Evolutionary conservation across 2,329 filamentous ascomycete genomes (phyloP), one percentile per base, ranked within the genome.

Genomic region (Aspergillus fumigatiaffinis): DNA sequence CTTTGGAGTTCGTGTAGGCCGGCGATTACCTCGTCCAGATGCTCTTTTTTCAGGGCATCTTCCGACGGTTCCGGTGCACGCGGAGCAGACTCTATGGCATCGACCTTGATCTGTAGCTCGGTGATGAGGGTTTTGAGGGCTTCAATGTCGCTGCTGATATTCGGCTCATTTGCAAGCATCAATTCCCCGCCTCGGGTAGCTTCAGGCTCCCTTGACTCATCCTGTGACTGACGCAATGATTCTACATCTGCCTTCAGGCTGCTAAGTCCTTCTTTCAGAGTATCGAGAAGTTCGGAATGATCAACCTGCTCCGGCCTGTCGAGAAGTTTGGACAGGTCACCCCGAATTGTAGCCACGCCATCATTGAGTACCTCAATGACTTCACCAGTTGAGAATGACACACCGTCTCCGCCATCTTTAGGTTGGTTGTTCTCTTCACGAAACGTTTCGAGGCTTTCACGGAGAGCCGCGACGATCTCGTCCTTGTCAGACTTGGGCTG

Each of bases 231-330:
- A n/a, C 89, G 89, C 42, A 97, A 80, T 21, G 82, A 81, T 56
- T 92, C 89, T 62, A 97, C 90, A 51, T 97, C 92, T 1, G 84
- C 82, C 53, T 87, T 87, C 17, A 97, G 82, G 42, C 82, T 83
- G 47, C 89, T 86, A 8, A 97, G 79, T 0, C 92, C 92, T n/a
- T 87, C 83, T 71, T 89, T 95, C 55, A 97, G 81, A 0, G 90
- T 91, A 58, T 96, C 90, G 1, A 97, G 80, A 53, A 97, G 92
- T 73, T 97, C 92, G 62, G 96, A 90, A 58, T 90, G 93, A 0
- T 89, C 92, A 73, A 93, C 82, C 66, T 96, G 92, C 0, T 85
- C 79, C 4, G 92, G 90, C 75, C 91, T 94, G 69, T 93, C 87
- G 23, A 86, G 80, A 17, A 94, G 82, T 68, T 87, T 87, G 61